Evolutionary conservation across 495 filamentous ascomycete genomes (phyloP).

Genomic region (Lophium mytilinum): DNA sequence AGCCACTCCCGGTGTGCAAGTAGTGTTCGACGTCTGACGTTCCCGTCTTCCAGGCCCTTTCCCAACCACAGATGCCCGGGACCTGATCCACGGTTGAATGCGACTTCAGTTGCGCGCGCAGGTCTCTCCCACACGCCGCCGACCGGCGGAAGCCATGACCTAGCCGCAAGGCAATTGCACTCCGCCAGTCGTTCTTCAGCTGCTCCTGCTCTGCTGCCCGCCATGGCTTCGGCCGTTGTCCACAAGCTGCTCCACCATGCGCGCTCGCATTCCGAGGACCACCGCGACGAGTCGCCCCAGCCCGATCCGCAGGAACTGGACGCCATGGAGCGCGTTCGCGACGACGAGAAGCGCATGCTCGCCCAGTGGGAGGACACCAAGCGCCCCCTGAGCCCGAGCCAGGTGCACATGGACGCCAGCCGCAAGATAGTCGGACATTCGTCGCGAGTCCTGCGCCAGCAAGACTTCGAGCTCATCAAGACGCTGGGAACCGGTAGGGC

Average conservation of each 20-base stretch:
- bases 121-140: not conserved
- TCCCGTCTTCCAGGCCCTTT: conserved; percentile 1
- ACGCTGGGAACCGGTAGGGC: conserved; percentile 78
- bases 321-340: conserved; percentile 25
- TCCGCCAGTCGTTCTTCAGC: not conserved
- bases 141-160: not conserved
- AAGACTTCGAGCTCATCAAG: conserved; percentile 78
- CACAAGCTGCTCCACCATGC: conserved; percentile 14
- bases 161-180: not conserved
- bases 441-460: conserved; percentile 47
- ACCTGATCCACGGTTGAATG: conserved; percentile 23
- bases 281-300: not conserved
- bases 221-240: conserved; percentile 21
- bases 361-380: conserved; percentile 41
- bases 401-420: conserved; percentile 46
- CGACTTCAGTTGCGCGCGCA: conserved; percentile 7
- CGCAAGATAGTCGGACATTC: conserved; percentile 52
- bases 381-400: conserved; percentile 41
- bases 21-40: no score
- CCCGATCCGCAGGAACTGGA: conserved; percentile 1
- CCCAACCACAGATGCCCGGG: conserved; percentile 4
- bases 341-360: conserved; percentile 45
- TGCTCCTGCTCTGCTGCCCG: not conserved
- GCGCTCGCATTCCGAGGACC: conserved; percentile 1
- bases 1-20: no score